phyloP scores from a whole-genome alignment of 2,329 filamentous ascomycete genomes.

The Apiospora phragmitis region DNA sequence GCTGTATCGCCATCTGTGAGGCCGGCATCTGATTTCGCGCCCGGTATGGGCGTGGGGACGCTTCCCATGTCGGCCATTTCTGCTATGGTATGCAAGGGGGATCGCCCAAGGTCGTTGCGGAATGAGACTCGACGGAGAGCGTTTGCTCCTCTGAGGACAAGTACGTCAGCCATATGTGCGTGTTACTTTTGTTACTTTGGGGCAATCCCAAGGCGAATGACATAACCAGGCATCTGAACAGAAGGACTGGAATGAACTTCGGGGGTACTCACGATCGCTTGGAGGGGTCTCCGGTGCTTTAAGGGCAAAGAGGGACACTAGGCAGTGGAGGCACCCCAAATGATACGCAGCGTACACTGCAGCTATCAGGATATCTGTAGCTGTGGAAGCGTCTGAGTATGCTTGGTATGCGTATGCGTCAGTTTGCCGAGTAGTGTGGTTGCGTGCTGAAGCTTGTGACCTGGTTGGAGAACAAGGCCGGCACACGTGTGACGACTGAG shows the following conservation, averaged over 20 bases:
- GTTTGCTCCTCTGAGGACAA: constrained; percentile 42
- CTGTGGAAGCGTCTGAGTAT: background rate
- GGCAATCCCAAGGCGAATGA: background rate
- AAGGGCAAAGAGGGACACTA: background rate
- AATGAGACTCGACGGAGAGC: constrained; percentile 42
- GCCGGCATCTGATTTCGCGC: constrained; percentile 37
- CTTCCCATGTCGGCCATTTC: constrained; percentile 43
- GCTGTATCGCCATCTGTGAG: constrained; percentile 45
- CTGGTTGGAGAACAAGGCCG: background rate
- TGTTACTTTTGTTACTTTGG: background rate
- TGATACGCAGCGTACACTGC: background rate
- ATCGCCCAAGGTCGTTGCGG: constrained; percentile 36
- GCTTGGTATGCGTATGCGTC: background rate
- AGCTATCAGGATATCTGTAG: background rate
- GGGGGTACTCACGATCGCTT: constrained; percentile 1
- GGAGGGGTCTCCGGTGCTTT: background rate
- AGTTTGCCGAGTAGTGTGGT: background rate
- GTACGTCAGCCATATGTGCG: constrained; percentile 40
- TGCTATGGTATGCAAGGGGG: constrained; percentile 36
- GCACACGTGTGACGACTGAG: constrained; percentile 3
- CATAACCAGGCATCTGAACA: background rate
- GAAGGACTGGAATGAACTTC: background rate
- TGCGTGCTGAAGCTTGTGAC: constrained; percentile 7
- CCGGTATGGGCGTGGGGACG: constrained; percentile 36
- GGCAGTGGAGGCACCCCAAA: background rate